A percentile compares a stretch with the other conserved stretches of the same genome.
Conservation (phyloP, 2,329 filamentous ascomycete genomes). For the Exophiala sideris region DNA sequence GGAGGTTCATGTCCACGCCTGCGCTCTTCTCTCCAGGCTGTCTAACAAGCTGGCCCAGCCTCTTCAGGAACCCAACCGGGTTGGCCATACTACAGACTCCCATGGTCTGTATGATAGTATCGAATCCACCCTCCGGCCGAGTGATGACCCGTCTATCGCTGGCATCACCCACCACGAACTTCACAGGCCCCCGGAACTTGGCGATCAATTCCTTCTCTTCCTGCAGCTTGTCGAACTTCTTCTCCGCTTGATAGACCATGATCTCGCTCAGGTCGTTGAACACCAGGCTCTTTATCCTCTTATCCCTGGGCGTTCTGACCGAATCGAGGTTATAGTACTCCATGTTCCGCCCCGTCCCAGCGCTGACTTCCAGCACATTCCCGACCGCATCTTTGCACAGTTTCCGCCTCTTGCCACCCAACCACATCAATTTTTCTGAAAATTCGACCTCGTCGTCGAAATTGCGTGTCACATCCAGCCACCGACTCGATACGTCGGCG, state of each 20-base stretch:
- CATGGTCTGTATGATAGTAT: slow-evolving; percentile 51
- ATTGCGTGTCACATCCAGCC: slow-evolving; percentile 40
- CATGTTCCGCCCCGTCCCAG: slow-evolving; percentile 50
- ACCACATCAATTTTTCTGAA: slow-evolving; percentile 41
- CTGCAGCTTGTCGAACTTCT: slow-evolving; percentile 39
- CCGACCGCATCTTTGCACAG: slow-evolving; percentile 43
- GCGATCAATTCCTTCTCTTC: slow-evolving; percentile 6
- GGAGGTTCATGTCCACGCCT: slow-evolving; percentile 4
- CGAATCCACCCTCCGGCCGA: slow-evolving; percentile 34
- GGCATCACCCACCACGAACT: slow-evolving; percentile 27
- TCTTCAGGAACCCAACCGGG: slow-evolving; percentile 23
- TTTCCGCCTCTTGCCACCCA: slow-evolving; percentile 40
- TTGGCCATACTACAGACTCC: slow-evolving; percentile 45
- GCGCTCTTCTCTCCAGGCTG: slow-evolving; percentile 25
- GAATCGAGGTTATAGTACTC: slow-evolving; percentile 42
- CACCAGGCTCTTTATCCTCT: slow-evolving; percentile 39
- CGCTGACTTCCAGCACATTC: slow-evolving; percentile 49
- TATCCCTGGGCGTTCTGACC: slow-evolving; percentile 27
- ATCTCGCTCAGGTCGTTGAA: slow-evolving; percentile 48
- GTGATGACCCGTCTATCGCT: slow-evolving; percentile 14
- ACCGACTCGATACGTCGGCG: slow-evolving; percentile 46
- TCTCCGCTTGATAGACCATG: slow-evolving; percentile 46
- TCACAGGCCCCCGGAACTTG: slow-evolving; percentile 21
- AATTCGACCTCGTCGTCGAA: slow-evolving; percentile 47
- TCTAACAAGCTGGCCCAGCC: slow-evolving; percentile 22